Conservation (phyloP, 78 protist genomes). For the Cavenderia fasciculata region DNA sequence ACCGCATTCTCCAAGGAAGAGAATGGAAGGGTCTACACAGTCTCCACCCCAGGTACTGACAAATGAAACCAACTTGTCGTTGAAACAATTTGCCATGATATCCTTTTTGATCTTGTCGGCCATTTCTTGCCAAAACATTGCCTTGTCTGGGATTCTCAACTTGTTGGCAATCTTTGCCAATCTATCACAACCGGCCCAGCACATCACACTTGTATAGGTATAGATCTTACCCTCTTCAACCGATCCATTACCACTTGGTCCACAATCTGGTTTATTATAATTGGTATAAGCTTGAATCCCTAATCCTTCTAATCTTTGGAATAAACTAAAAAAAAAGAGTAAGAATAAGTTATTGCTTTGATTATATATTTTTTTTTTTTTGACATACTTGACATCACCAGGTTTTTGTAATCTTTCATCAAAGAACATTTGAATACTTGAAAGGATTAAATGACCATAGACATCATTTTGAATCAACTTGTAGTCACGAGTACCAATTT, state of each 20-base stretch:
- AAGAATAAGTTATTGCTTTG: neutral
- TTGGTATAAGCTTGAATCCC: slow-evolving; percentile 72
- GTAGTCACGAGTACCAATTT: slow-evolving; percentile 71
- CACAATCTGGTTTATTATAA: slow-evolving; percentile 82
- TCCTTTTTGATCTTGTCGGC: slow-evolving; percentile 72
- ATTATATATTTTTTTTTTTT: neutral
- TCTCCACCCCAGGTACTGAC: slow-evolving; percentile 54
- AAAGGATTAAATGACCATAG: slow-evolving; percentile 77
- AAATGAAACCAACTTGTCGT: slow-evolving; percentile 34
- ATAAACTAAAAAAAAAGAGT: slow-evolving; percentile 7
- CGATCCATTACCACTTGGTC: slow-evolving; percentile 52
- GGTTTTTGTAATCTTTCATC: slow-evolving; percentile 74
- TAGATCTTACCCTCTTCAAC: slow-evolving; percentile 49
- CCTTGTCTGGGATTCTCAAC: slow-evolving; percentile 32
- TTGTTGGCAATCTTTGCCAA: slow-evolving; percentile 72
- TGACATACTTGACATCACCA: slow-evolving; percentile 69
- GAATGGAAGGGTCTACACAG: slow-evolving; percentile 65
- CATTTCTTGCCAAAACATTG: slow-evolving; percentile 47
- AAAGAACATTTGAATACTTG: slow-evolving; percentile 79
- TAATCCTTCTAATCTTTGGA: slow-evolving; percentile 68
- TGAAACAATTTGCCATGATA: slow-evolving; percentile 31
- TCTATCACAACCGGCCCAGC: slow-evolving; percentile 85
- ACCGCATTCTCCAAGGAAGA: slow-evolving; percentile 58
- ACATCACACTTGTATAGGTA: slow-evolving; percentile 70
- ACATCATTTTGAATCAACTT: slow-evolving; percentile 61